Evolutionary conservation across 2,329 filamentous ascomycete genomes (phyloP).

Genomic region (Thielaviopsis euricoi): DNA sequence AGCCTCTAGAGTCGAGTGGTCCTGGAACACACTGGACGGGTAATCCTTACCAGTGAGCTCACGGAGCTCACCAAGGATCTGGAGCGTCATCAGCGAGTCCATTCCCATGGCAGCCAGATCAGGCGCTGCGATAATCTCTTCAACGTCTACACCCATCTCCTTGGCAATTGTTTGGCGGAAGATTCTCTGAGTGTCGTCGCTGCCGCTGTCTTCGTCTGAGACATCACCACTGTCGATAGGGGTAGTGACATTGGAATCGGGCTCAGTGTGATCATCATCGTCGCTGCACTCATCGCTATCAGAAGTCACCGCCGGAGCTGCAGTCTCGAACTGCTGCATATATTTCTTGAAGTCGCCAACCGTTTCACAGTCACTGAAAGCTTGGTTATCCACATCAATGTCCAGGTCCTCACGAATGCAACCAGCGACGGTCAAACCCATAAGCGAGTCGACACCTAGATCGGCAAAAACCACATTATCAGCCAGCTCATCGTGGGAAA

Average conservation of each 20-base stretch:
- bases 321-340: constrained; percentile 21
- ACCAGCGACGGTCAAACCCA: constrained; percentile 39
- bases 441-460: constrained; percentile 44
- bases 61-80: constrained; percentile 36
- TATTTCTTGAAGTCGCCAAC: constrained; percentile 35
- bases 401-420: constrained; percentile 42
- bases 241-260: constrained; percentile 35
- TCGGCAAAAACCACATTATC: constrained; percentile 40
- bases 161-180: constrained; percentile 52
- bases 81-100: constrained; percentile 41
- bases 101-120: constrained; percentile 40
- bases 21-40: constrained; percentile 43
- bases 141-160: constrained; percentile 55
- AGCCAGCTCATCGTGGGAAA: constrained; percentile 35
- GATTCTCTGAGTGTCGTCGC: constrained; percentile 29
- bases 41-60: constrained; percentile 37
- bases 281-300: constrained; percentile 25
- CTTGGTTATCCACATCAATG: constrained; percentile 33
- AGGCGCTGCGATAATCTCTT: constrained; percentile 39
- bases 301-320: constrained; percentile 14
- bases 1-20: constrained; percentile 45
- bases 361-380: constrained; percentile 37
- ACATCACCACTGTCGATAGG: constrained; percentile 30
- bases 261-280: constrained; percentile 28
- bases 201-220: constrained; percentile 22